Evolutionary conservation across 1,139 yeast genomes (phyloP).

Genomic region (Pichia sp.): DNA sequence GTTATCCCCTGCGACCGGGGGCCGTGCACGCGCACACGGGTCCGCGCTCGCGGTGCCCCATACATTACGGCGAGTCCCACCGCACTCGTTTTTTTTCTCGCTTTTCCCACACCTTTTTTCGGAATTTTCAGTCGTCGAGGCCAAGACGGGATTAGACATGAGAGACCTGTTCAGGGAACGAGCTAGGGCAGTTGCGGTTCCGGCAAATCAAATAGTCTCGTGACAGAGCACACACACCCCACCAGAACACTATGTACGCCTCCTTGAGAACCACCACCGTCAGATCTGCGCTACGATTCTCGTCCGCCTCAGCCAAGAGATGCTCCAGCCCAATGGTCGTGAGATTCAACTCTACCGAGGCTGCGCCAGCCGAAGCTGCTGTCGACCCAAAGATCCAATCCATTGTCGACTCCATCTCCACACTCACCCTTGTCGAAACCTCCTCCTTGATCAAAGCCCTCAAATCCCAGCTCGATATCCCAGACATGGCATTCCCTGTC

Average conservation of each 20-base stretch:
- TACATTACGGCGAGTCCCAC: too few relatives aligned
- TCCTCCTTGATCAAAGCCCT: slow-evolving; percentile 78
- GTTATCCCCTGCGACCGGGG: too few relatives aligned
- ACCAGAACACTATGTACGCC: slow-evolving; percentile 9
- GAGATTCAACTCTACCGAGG: slow-evolving; percentile 38
- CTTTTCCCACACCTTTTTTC: slow-evolving; percentile 1
- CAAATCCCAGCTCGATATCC: slow-evolving; percentile 81
- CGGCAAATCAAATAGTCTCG: too few relatives aligned
- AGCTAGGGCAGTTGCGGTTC: neutral
- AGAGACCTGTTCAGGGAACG: neutral
- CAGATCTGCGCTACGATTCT: slow-evolving; percentile 14
- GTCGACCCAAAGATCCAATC: slow-evolving; percentile 85
- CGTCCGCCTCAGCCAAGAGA: slow-evolving; percentile 4
- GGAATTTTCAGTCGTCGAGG: neutral
- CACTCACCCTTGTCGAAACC: slow-evolving; percentile 86
- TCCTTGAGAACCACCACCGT: slow-evolving; percentile 8
- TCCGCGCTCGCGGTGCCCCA: neutral
- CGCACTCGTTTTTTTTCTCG: neutral
- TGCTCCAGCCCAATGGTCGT: neutral
- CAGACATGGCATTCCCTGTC: slow-evolving; percentile 82
- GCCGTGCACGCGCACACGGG: slow-evolving; percentile 1
- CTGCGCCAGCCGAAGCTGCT: slow-evolving; percentile 39
- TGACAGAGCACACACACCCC: neutral
- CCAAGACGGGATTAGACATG: neutral
- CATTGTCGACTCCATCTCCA: slow-evolving; percentile 88